Base-by-base conservation (phyloP, 1,284 basidiomycete species). In the Erythrobasidium hasegawianum region DNA sequence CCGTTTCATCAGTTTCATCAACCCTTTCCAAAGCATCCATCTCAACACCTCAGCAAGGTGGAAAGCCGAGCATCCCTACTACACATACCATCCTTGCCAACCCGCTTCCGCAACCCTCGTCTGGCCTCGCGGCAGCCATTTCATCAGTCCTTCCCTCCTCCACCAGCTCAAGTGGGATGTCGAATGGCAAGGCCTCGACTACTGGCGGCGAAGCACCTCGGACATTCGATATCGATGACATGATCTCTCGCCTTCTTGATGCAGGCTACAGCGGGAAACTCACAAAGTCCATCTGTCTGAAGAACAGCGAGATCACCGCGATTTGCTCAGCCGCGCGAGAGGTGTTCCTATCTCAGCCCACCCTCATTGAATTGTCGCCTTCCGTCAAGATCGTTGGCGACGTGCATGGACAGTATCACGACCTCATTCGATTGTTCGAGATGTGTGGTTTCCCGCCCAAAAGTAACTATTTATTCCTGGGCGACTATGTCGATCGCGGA, bases 341-440 rank as follows among this genome's bases (percentile, higher is more conserved):
- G 72, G 90, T 98, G 59, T 95, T 98, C 77, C 86, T 99, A 71
- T 87, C 85, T 74, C 96, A 99, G 78, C 96, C 96, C 9, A 97
- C 96, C 0, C 85, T 99, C 69, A 90, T 99, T 76, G 96, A 99
- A 79, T 84, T 99, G 57, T 92, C 89, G 22, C 96, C 96, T 8
- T 95, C 96, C 10, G 96, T 98, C 74, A 99, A 98, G 83, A 97
- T 99, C 71, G 95, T 98, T 14, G 96, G 96, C 29, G 96, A 99
- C 79, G 94, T 97, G 2, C 96, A 99, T 77, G 96, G 96, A 3
- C 73, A 81, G 76, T 99, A 97, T 79, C 92, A 90, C 68, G 96
- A 99, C 81, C 85, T 99, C 75, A 95, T 98, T 73, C 87, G 96
- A 61, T 81, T 99, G 67, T 99, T 99, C 76, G 96, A 98, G 79